Base-by-base conservation (phyloP, 257 asterid species). In the Anisodus tanguticus region DNA sequence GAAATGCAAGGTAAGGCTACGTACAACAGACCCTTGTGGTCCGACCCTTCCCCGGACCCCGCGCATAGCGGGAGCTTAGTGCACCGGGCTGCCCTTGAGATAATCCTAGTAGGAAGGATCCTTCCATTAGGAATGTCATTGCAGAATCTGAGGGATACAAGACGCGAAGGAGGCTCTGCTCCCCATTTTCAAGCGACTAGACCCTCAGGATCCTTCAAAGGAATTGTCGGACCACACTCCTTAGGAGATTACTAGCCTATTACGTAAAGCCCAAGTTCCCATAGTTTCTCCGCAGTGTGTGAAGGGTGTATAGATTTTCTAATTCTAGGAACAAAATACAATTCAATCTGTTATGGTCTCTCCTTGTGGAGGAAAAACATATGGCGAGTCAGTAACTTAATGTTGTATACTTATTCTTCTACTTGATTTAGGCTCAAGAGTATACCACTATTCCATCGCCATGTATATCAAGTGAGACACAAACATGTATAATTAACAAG, bases 81-180 rank as follows among this genome's bases (percentile, higher is more conserved):
- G 35, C 35, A 31, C 35, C 35, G 35, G 35, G 35, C 35, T 31
- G 35, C 35, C 35, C 35, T 31, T 31, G 35, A 31, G 35, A 31
- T 31, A 31, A 31, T 31, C 35, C 35, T 31, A 76, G 81, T 51
- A 76, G 45, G 81, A 12, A 22, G 47, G 45, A 51, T 76, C 8
- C 63, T 76, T 76, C 81, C 26, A 76, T 53, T 13, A 76, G 60
- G 45, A 12, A 76, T 22, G 63, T 76, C 47, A 26, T 22, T 76
- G 62, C 22, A 12, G 81, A 76, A 4, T 51, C 63, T 0, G 63
- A 76, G 63, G 81, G 6, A 51, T 76, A 51, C 63, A 51, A 22
- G 22, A 76, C 1, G 4, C 22, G 0, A 51, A 51, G 63, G 47
- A 76, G 63, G 63, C 13, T 51, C 63, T 51, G 45, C 81, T 51